Evolutionary conservation across 2,329 filamentous ascomycete genomes (phyloP), one percentile per base, ranked within the genome.

Genomic region (Aureobasidium sp.): DNA sequence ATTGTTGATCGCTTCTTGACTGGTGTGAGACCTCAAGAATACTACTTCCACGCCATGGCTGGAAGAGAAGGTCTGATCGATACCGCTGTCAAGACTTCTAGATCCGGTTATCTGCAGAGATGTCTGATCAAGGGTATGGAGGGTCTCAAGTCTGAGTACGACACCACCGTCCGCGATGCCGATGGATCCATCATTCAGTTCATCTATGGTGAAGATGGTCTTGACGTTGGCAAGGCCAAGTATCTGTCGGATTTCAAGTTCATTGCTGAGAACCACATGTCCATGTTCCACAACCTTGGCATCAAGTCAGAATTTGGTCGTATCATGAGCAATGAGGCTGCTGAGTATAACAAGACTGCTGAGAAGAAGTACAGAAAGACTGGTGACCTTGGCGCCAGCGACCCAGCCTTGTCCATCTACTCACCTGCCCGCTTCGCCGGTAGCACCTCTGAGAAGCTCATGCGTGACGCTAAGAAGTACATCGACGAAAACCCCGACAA

Each of bases 101-200:
- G 94, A 71, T 97, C 94, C 32, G 95, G 94, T 64, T 99, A 99
- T 72, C 81, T 99, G 57, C 94, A 99, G 74, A 84, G 95, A 72
- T 99, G 94, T 82, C 82, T 99, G 65, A 95, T 99, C 78, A 99
- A 99, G 79, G 94, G 94, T 65, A 95, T 99, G 89, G 94, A 99
- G 75, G 94, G 94, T 4, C 81, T 97, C 47, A 88, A 87, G 69
- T 92, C 96, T 2, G 87, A 92, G 65, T 97, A 99, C 73, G 94
- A 99, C 71, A 92, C 88, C 9, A 95, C 92, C 1, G 94, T 99
- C 17, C 86, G 94, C 66, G 93, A 99, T 70, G 87, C 93, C 0
- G 95, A 99, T 73, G 95, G 95, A 27, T 90, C 89, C 2, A 83
- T 99, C 70, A 83, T 99, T 2, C 94, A 99, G 72, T 97, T 99